These are phyloP conservation scores for Phytophthora constricta DNA, from an alignment of 352 stramenopile genomes.

Conservation along the genomic window DNA sequence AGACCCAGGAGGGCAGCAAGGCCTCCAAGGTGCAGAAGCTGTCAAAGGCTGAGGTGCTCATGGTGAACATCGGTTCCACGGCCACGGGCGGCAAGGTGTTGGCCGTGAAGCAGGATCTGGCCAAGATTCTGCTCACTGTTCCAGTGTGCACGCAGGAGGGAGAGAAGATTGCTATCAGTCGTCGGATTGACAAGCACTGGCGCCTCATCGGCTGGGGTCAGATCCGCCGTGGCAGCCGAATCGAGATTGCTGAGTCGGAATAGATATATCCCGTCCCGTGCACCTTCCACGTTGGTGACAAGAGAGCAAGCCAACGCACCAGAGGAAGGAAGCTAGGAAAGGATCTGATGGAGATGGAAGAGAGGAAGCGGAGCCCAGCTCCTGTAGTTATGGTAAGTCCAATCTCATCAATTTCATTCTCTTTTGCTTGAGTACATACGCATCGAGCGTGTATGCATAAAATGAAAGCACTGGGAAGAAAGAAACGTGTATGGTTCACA, in stretches of 20 bases:
- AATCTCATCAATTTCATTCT: conserved; percentile 32
- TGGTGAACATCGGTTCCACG: conserved; percentile 99
- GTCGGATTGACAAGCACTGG: conserved; percentile 99
- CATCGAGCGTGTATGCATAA: too few species aligned
- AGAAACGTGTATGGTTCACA: conserved; percentile 29
- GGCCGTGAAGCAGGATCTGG: conserved; percentile 97
- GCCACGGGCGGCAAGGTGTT: conserved; percentile 96
- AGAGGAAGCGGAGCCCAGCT: conserved; percentile 36
- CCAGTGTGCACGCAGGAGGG: conserved; percentile 99
- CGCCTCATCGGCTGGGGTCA: conserved; percentile 99
- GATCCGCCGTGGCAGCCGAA: conserved; percentile 97
- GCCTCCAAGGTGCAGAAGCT: conserved; percentile 99
- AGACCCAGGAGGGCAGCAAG: conserved; percentile 99
- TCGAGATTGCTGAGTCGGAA: conserved; percentile 90
- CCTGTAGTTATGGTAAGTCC: conserved; percentile 47
- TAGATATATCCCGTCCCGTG: conserved; percentile 61
- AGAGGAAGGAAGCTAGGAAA: conserved; percentile 34
- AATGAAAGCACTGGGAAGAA: not conserved
- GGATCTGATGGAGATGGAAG: conserved; percentile 41
- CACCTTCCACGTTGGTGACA: conserved; percentile 26
- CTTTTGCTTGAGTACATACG: conserved; percentile 25
- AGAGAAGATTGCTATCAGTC: conserved; percentile 99
- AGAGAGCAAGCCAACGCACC: conserved; percentile 29
- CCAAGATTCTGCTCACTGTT: conserved; percentile 99
- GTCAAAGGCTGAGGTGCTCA: conserved; percentile 98